These are phyloP conservation scores for Triticum urartu DNA, from an alignment of 176 grass and related monocot species.

Conservation along the genomic window DNA sequence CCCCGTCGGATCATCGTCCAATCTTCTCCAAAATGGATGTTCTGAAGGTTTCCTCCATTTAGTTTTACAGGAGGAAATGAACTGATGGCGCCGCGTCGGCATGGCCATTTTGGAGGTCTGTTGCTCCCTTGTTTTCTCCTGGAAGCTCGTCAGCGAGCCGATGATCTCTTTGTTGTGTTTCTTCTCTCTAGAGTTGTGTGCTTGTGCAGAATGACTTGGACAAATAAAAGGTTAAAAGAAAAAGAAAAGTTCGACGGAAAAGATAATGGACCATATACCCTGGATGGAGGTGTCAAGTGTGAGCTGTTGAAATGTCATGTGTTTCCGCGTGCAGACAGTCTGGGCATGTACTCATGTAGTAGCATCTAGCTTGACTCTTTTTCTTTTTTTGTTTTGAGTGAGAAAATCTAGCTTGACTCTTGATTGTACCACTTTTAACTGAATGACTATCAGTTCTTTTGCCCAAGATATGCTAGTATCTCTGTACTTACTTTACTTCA, in stretches of 20 bases:
- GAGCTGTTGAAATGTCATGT: conserved; percentile 15
- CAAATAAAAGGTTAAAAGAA: conserved; percentile 40
- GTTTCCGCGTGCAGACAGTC: conserved; percentile 15
- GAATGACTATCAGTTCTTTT: conserved; percentile 1
- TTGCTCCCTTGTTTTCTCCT: conserved; percentile 11
- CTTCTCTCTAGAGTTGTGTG: conserved; percentile 30
- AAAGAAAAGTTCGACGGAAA: conserved; percentile 14
- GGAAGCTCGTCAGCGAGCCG: neutral
- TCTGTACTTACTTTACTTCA: neutral
- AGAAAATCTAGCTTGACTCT: conserved; percentile 2
- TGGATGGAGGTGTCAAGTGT: neutral
- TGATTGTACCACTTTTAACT: conserved; percentile 15
- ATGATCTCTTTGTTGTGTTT: conserved; percentile 3
- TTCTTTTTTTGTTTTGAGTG: neutral
- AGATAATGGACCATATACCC: conserved; percentile 31
- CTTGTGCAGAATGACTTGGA: conserved; percentile 54
- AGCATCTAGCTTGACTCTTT: neutral
- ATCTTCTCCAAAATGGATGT: conserved; percentile 82
- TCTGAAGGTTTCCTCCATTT: conserved; percentile 37
- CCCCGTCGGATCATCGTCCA: conserved; percentile 47
- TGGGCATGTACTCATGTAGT: conserved; percentile 20
- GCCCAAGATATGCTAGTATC: neutral
- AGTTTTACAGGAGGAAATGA: conserved; percentile 3
- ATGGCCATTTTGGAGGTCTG: conserved; percentile 7
- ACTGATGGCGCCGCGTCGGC: neutral